Conservation (phyloP, 495 filamentous ascomycete species). For the Tuber calosporum region DNA sequence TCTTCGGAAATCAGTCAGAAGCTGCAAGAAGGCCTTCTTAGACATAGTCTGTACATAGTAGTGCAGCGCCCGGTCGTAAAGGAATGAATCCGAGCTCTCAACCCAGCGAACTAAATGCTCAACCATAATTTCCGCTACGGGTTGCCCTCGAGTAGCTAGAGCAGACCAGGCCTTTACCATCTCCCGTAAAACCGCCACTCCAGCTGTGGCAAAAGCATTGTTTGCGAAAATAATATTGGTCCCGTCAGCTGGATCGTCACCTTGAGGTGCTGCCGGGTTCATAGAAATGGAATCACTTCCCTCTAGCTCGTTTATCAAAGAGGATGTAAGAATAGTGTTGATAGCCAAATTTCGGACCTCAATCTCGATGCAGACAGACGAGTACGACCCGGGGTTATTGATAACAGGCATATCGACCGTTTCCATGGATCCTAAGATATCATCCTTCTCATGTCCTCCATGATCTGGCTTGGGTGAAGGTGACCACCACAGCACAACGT, state of each 20-base stretch:
- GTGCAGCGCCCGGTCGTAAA: constrained; percentile 92
- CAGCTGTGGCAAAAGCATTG: constrained; percentile 85
- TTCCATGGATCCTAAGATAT: constrained; percentile 74
- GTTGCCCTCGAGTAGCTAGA: constrained; percentile 81
- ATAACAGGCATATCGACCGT: constrained; percentile 89
- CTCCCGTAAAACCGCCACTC: constrained; percentile 79
- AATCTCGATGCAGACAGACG: constrained; percentile 93
- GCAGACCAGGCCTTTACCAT: constrained; percentile 99
- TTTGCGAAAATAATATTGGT: constrained; percentile 70
- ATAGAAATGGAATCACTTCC: constrained; percentile 72
- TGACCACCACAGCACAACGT: constrained; percentile 98
- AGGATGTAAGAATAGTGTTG: constrained; percentile 94
- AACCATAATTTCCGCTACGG: constrained; percentile 96
- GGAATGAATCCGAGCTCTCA: constrained; percentile 78
- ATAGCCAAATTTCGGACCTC: constrained; percentile 91
- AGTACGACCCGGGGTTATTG: constrained; percentile 86
- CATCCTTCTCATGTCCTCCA: constrained; percentile 91
- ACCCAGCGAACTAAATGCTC: constrained; percentile 97
- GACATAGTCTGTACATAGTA: constrained; percentile 99
- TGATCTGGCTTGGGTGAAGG: constrained; percentile 78
- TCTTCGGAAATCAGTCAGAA: constrained; percentile 93
- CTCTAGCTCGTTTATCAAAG: constrained; percentile 94
- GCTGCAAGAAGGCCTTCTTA: constrained; percentile 86
- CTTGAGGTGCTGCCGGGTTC: constrained; percentile 65
- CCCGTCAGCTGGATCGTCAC: constrained; percentile 52